Evolutionary conservation across 768 basidiomycete species (phyloP), one percentile per base, ranked within the genome.

Genomic region (Hygrophorus pudorinus): DNA sequence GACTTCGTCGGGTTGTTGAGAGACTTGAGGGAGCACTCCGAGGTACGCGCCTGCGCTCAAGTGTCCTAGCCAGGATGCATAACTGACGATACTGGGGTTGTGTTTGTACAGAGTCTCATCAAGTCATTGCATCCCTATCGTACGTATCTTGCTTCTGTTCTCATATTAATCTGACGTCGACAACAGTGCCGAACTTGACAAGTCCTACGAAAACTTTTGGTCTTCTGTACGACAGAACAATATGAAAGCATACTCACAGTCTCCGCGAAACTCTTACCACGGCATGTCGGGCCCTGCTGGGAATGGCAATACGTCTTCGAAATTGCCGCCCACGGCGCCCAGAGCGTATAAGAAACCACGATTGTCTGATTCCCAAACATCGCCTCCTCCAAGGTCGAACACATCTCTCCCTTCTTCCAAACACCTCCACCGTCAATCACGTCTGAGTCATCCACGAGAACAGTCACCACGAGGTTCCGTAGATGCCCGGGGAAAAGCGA

Each of bases 281-380:
- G 29, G 36, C 5, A 28, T 41, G 36, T 16, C 47, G 10, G 24
- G 17, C 10, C 11, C 50, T 14, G 34, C 53, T 20, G 58, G 60
- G 16, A 62, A 61, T 43, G 57, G 60, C 9, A 51, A 54, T 39
- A 42, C 63, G 44, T 62, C 64, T 41, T 64, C 64, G 11, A 85
- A 79, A 57, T 68, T 65, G 2, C 81, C 76, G 5, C 87, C 87
- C 0, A 90, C 85, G 0, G 87, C 79, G 9, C 87, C 87, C 2
- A 76, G 87, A 44, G 81, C 83, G 18, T 70, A 84, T 61, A 90
- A 90, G 68, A 85, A 83, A 55, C 79, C 77, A 12, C 79, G 87
- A 9, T 63, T 87, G 4, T 79, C 83, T 10, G 82, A 84, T 13
- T 30, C 67, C 5, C 65, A 64, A 14, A 44, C 54, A 43, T 53